Percentiles rank a stretch among this genome's conserved stretches.
phyloP scores from a whole-genome alignment of 495 filamentous ascomycete species.

The Melanomma pulvis-pyrius region DNA sequence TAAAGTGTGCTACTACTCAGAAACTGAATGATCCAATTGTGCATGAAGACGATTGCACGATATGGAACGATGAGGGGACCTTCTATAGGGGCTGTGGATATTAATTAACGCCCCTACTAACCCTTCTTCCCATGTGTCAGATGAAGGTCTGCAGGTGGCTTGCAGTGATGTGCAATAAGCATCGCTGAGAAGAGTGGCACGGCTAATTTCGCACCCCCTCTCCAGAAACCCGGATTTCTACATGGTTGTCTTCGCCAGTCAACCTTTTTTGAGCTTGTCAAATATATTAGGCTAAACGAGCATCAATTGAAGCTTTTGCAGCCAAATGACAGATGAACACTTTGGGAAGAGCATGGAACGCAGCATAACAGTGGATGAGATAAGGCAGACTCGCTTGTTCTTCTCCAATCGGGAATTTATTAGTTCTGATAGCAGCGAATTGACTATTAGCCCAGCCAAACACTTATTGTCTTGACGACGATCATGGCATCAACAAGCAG shows the following conservation, averaged over 20 bases:
- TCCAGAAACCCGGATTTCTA: not conserved
- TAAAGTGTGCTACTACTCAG: not conserved
- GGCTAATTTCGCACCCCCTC: not conserved
- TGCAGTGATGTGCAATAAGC: not conserved
- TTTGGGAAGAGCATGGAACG: constrained; percentile 1
- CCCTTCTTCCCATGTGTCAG: not conserved
- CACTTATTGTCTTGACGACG: not conserved
- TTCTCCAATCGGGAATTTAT: not conserved
- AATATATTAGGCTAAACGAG: not conserved
- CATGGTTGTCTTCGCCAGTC: not conserved
- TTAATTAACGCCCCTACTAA: not conserved
- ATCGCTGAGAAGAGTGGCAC: not conserved
- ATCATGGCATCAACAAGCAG: not conserved
- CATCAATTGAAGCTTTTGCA: not conserved
- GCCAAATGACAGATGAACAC: not conserved
- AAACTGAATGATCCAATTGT: not conserved
- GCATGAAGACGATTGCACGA: not conserved
- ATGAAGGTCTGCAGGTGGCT: not conserved
- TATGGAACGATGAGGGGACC: not conserved
- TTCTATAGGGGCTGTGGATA: not conserved
- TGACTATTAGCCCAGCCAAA: not conserved
- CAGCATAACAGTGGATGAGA: not conserved
- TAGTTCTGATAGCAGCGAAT: not conserved
- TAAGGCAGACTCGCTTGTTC: not conserved
- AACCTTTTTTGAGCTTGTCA: not conserved